Evolutionary conservation across 2,329 filamentous ascomycete species (phyloP), one percentile per base, ranked within the genome.

Genomic region (Magnaporthiopsis rhizophila): DNA sequence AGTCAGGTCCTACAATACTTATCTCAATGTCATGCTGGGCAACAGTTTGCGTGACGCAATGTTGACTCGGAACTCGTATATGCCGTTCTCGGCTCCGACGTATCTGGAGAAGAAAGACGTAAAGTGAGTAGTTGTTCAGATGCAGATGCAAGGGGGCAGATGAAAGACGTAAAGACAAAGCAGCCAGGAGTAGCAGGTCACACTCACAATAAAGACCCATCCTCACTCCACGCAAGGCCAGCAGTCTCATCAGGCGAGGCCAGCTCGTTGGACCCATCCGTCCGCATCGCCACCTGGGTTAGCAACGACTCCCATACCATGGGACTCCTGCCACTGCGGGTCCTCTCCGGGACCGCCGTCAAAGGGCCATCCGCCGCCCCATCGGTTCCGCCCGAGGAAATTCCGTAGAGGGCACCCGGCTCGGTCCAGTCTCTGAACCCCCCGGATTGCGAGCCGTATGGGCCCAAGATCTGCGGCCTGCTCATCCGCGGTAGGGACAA

Each of bases 31-130:
- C 67, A 86, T 75, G 67, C 81, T 83, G 2, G 86, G 83, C 67
- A 80, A 83, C 38, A 81, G 76, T 73, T 86, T 89, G 66, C 90
- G 81, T 65, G 78, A 80, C 61, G 83, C 79, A 24, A 87, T 69
- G 71, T 91, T 87, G 68, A 93, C 81, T 45, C 81, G 83, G 69
- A 91, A 86, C 75, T 92, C 89, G 70, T 91, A 91, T 64, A 93
- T 88, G 64, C 90, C 90, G 68, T 90, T 86, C 71, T 91, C 87
- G 45, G 86, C 83, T 26, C 83, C 86, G 57, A 88, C 78, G 69
- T 83, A 88, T 64, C 86, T 89, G 62, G 18, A 26, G 12, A 6
- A 24, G 3, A n/a, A n/a, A 7, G 36, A 38, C 11, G 36, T 38
- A n/a, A 11, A 13, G 36, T 34, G 32, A 34, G 38, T 45, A 5